Evolutionary conservation across 352 stramenopile genomes (phyloP).

Genomic region (Globisporangium middletonii): DNA sequence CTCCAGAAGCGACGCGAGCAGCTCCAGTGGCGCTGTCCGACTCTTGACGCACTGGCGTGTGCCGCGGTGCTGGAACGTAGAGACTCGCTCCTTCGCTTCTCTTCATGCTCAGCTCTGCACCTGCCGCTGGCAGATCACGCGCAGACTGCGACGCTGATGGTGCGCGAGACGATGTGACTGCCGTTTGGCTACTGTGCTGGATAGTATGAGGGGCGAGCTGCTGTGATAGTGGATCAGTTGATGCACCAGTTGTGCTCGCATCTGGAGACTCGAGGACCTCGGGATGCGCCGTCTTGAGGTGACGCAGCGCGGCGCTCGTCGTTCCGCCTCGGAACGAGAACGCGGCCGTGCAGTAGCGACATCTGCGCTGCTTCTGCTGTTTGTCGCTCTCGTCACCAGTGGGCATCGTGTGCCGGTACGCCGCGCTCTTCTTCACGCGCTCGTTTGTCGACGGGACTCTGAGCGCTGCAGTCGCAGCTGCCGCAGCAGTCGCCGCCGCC

Average conservation of each 20-base stretch:
- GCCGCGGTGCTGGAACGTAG: neutral
- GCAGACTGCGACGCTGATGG: neutral
- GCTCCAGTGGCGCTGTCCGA: no score
- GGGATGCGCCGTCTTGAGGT: conserved; percentile 35
- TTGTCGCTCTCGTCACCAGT: conserved; percentile 19
- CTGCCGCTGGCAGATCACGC: neutral
- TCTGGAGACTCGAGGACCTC: conserved; percentile 10
- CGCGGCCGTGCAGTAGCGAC: conserved; percentile 33
- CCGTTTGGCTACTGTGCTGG: neutral
- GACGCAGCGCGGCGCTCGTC: conserved; percentile 41
- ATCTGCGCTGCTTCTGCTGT: conserved; percentile 32
- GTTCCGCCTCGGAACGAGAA: conserved; percentile 55
- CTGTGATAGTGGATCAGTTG: neutral
- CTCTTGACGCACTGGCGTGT: conserved; percentile 11
- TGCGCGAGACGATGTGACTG: no score
- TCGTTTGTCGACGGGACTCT: conserved; percentile 1
- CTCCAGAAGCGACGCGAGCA: neutral
- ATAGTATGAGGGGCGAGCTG: neutral
- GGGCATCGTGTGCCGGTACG: conserved; percentile 32
- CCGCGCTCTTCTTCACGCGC: conserved; percentile 31
- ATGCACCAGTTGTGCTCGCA: neutral
- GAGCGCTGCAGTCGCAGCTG: no score
- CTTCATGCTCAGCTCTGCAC: no score
- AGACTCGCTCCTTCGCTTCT: neutral
- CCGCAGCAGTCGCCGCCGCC: no score